A percentile compares a stretch with the other conserved stretches of the same genome.
phyloP scores from a whole-genome alignment of 306 rosid genomes.

The Castanea sativa region DNA sequence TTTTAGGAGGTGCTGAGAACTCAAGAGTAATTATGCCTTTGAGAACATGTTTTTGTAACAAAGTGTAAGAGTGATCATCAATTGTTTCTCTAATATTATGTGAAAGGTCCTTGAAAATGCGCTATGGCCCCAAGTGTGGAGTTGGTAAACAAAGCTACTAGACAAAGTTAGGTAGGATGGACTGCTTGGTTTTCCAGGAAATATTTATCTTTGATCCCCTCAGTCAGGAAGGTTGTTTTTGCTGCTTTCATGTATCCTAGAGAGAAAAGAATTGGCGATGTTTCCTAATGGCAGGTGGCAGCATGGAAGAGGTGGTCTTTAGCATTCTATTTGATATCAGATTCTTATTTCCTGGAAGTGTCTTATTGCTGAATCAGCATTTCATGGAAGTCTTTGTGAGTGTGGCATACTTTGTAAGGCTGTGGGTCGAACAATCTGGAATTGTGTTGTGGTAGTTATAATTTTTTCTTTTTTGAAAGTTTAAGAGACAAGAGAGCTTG shows the following conservation, averaged over 20 bases:
- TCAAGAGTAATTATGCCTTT: background rate
- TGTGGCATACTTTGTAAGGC: too few species aligned
- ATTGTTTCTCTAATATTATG: background rate
- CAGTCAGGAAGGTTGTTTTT: background rate
- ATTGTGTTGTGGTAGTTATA: too few species aligned
- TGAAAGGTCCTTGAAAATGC: background rate
- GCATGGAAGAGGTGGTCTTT: too few species aligned
- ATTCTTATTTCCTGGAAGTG: too few species aligned
- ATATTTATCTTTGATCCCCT: background rate
- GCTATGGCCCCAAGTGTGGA: background rate
- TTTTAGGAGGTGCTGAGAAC: background rate
- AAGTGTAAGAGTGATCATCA: background rate
- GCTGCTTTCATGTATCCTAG: background rate
- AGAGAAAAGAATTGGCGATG: too few species aligned
- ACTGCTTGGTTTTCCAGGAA: background rate
- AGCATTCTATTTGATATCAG: too few species aligned
- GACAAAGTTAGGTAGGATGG: background rate
- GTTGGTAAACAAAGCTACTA: background rate
- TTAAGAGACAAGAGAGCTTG: too few species aligned
- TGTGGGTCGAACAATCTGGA: too few species aligned
- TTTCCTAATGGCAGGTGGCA: too few species aligned
- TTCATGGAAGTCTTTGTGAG: too few species aligned
- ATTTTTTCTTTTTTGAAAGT: too few species aligned
- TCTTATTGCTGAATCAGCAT: too few species aligned
- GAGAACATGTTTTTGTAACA: background rate